phyloP scores from a whole-genome alignment of 2,329 filamentous ascomycete species.

The Epicoccum nigrum region DNA sequence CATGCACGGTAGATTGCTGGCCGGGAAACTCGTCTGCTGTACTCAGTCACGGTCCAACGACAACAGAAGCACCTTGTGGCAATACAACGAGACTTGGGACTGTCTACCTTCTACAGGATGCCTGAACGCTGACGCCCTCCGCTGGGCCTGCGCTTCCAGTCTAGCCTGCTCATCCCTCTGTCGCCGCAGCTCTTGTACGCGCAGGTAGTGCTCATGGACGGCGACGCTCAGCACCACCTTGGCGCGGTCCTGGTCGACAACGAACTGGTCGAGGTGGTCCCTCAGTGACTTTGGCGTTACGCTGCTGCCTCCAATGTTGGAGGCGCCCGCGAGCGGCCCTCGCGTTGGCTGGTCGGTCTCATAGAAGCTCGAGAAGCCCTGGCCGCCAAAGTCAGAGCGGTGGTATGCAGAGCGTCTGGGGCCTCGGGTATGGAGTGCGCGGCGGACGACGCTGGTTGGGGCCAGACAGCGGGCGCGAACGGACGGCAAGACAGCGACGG shows the following conservation, averaged over 20 bases:
- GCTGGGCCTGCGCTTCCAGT: conserved; percentile 71
- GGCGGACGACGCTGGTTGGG: conserved; percentile 39
- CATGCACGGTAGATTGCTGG: conserved; percentile 60
- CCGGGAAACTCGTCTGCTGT: conserved; percentile 66
- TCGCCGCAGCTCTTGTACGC: conserved; percentile 75
- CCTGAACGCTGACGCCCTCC: conserved; percentile 69
- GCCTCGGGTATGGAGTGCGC: conserved; percentile 44
- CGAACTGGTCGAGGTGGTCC: conserved; percentile 90
- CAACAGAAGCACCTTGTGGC: conserved; percentile 15
- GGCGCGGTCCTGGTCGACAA: conserved; percentile 92
- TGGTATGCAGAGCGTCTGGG: conserved; percentile 56
- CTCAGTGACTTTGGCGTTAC: conserved; percentile 74
- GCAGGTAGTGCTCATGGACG: conserved; percentile 96
- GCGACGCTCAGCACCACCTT: conserved; percentile 93
- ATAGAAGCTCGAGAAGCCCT: conserved; percentile 67
- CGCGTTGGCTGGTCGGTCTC: conserved; percentile 66
- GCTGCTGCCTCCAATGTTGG: conserved; percentile 62
- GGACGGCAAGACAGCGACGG: conserved; percentile 45
- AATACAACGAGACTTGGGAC: conserved; percentile 23
- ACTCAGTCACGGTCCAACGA: conserved; percentile 31
- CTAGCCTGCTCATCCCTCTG: conserved; percentile 81
- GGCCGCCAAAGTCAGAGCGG: conserved; percentile 67
- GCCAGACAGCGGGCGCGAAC: conserved; percentile 51
- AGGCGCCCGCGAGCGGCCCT: conserved; percentile 67
- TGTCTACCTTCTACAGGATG: conserved; percentile 78